A percentile compares a stretch with the other conserved stretches of the same genome.
These are phyloP conservation scores for Aureobasidium namibiae DNA, from an alignment of 2,329 filamentous ascomycete genomes.

Conservation along the genomic window DNA sequence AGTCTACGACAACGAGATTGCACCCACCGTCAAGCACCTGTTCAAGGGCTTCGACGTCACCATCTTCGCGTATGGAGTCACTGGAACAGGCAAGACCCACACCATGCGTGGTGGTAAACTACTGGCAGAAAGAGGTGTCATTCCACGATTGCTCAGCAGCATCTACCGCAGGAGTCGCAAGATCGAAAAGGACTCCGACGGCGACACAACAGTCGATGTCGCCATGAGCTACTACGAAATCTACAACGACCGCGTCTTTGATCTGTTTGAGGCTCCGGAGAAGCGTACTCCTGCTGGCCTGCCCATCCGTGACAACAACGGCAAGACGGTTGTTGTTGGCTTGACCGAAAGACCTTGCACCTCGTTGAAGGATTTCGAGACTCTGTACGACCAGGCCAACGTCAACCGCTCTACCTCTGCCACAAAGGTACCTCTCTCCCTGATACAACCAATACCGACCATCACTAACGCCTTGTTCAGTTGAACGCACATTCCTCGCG, in stretches of 20 bases:
- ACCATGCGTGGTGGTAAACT: conserved; percentile 90
- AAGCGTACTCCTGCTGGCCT: conserved; percentile 75
- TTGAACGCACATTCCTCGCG: conserved; percentile 85
- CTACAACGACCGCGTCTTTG: conserved; percentile 92
- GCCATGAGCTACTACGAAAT: conserved; percentile 90
- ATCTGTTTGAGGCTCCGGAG: conserved; percentile 79
- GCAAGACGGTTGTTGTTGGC: conserved; percentile 80
- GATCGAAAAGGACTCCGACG: conserved; percentile 68
- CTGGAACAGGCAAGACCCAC: conserved; percentile 89
- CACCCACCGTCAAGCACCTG: conserved; percentile 81
- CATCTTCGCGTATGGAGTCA: conserved; percentile 88
- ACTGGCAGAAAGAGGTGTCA: conserved; percentile 77
- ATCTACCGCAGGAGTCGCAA: conserved; percentile 83
- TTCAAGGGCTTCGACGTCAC: conserved; percentile 85
- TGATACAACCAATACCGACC: neutral
- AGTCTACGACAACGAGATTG: conserved; percentile 83
- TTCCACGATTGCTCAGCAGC: conserved; percentile 73
- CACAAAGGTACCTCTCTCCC: conserved; percentile 53
- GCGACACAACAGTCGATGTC: conserved; percentile 62
- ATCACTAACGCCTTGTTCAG: conserved; percentile 25
- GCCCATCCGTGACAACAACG: conserved; percentile 75
- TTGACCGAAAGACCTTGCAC: conserved; percentile 74
- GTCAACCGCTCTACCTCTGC: conserved; percentile 81
- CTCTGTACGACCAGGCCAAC: conserved; percentile 84
- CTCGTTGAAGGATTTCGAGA: conserved; percentile 83